These are phyloP conservation scores for Neurospora sp. DNA, from an alignment of 495 filamentous ascomycete species.

Conservation along the genomic window DNA sequence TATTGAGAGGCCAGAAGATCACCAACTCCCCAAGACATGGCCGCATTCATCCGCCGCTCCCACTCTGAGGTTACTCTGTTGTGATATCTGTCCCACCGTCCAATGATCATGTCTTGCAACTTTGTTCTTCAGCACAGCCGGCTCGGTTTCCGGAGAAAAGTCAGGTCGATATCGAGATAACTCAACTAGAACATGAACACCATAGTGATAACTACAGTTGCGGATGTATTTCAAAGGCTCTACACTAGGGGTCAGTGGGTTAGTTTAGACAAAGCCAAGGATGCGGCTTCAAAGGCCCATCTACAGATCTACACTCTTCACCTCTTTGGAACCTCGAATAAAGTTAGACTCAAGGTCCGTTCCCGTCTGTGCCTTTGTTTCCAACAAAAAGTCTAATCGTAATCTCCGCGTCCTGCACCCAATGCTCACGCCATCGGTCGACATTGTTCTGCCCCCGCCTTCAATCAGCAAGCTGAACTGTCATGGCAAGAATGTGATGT, in stretches of 20 bases:
- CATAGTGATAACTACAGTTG: background rate
- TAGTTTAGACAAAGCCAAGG: background rate
- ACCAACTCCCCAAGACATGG: background rate
- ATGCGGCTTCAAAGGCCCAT: background rate
- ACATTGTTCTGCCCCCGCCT: background rate
- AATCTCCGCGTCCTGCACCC: background rate
- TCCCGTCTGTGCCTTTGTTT: background rate
- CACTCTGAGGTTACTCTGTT: background rate
- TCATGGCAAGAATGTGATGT: background rate
- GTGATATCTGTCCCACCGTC: background rate
- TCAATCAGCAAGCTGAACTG: background rate
- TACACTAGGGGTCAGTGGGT: background rate
- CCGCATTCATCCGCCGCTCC: background rate
- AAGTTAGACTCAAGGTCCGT: background rate
- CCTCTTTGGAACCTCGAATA: background rate
- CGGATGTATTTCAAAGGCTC: background rate
- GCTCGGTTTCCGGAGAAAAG: background rate
- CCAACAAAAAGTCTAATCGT: background rate
- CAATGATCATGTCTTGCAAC: background rate
- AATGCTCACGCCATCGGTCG: background rate
- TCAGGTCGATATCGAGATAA: background rate
- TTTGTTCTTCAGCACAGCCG: background rate
- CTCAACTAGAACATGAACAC: background rate
- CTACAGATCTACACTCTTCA: background rate
- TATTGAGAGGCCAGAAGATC: background rate